These are phyloP conservation scores for Leccinum subtestaceum DNA, from an alignment of 768 basidiomycete genomes.

Conservation along the genomic window DNA sequence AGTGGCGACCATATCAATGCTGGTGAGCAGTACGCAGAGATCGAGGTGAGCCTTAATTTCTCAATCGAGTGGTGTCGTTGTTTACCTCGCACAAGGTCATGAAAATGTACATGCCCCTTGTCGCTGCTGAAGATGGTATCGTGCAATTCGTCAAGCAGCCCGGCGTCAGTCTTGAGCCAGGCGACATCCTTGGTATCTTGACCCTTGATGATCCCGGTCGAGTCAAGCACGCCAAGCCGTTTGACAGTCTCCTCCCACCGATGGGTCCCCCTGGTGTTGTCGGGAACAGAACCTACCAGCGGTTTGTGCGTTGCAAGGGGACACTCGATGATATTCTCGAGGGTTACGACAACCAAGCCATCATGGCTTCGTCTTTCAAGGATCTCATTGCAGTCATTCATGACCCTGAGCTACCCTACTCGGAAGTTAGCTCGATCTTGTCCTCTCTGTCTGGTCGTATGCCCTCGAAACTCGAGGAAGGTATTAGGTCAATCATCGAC, in stretches of 20 bases:
- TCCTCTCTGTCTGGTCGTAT: conserved; percentile 91
- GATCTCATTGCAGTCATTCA: conserved; percentile 81
- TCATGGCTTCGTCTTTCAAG: conserved; percentile 84
- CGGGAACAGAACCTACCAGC: conserved; percentile 90
- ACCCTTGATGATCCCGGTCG: conserved; percentile 94
- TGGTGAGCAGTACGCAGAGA: conserved; percentile 96
- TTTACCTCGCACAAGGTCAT: conserved; percentile 57
- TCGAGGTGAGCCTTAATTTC: conserved; percentile 63
- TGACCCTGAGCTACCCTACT: conserved; percentile 84
- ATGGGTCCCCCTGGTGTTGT: conserved; percentile 84
- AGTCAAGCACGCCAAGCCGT: conserved; percentile 97
- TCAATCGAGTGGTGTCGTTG: neutral
- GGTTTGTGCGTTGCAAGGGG: conserved; percentile 66
- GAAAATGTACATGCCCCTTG: conserved; percentile 99
- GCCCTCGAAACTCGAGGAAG: conserved; percentile 87
- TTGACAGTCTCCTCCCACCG: conserved; percentile 87
- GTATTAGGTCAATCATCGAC: conserved; percentile 76
- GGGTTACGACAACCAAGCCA: conserved; percentile 94
- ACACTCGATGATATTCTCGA: conserved; percentile 89
- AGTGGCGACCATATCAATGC: conserved; percentile 97
- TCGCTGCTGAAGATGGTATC: conserved; percentile 89
- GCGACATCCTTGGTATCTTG: conserved; percentile 95
- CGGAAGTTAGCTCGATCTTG: conserved; percentile 79
- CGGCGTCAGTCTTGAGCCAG: conserved; percentile 93
- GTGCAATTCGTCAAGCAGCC: conserved; percentile 98